Evolutionary conservation across 2,329 filamentous ascomycete genomes (phyloP).

Genomic region (Aspergillus sp.): DNA sequence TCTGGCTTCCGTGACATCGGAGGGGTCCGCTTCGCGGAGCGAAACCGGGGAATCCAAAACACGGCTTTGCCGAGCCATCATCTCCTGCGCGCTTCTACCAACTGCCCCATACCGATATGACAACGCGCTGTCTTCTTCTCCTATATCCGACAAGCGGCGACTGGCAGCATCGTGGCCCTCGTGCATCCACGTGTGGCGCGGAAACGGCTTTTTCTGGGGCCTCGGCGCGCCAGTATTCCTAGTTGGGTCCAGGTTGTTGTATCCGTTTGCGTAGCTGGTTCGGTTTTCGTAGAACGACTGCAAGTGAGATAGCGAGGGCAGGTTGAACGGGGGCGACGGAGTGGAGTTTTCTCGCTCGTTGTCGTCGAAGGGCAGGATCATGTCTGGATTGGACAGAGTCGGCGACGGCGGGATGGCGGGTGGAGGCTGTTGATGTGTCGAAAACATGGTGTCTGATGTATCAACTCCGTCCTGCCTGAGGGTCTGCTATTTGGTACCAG

Average conservation of each 20-base stretch:
- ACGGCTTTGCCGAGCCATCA: not conserved
- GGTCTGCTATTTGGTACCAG: not conserved
- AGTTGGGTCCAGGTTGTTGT: slow-evolving; percentile 6
- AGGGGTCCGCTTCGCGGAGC: slow-evolving; percentile 51
- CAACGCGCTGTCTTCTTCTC: slow-evolving; percentile 41
- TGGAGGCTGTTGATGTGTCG: slow-evolving; percentile 14
- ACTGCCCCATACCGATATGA: slow-evolving; percentile 12
- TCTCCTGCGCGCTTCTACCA: slow-evolving; percentile 8
- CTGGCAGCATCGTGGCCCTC: slow-evolving; percentile 39
- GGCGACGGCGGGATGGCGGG: slow-evolving; percentile 64
- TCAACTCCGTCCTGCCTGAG: not conserved
- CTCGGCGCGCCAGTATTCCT: not conserved
- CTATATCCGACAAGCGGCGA: slow-evolving; percentile 47
- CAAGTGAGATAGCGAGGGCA: slow-evolving; percentile 47
- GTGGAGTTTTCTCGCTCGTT: slow-evolving; percentile 49
- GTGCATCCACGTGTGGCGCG: slow-evolving; percentile 36
- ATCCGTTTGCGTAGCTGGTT: slow-evolving; percentile 12
- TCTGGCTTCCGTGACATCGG: slow-evolving; percentile 48
- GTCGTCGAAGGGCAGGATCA: slow-evolving; percentile 81
- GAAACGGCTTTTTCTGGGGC: slow-evolving; percentile 30
- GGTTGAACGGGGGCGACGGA: slow-evolving; percentile 54
- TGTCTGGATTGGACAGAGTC: slow-evolving; percentile 88
- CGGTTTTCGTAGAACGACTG: slow-evolving; percentile 34
- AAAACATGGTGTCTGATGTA: slow-evolving; percentile 9
- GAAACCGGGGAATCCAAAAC: slow-evolving; percentile 16